Evolutionary conservation across 1,284 basidiomycete species (phyloP), one percentile per base, ranked within the genome.

Genomic region (Thecaphora frezii): DNA sequence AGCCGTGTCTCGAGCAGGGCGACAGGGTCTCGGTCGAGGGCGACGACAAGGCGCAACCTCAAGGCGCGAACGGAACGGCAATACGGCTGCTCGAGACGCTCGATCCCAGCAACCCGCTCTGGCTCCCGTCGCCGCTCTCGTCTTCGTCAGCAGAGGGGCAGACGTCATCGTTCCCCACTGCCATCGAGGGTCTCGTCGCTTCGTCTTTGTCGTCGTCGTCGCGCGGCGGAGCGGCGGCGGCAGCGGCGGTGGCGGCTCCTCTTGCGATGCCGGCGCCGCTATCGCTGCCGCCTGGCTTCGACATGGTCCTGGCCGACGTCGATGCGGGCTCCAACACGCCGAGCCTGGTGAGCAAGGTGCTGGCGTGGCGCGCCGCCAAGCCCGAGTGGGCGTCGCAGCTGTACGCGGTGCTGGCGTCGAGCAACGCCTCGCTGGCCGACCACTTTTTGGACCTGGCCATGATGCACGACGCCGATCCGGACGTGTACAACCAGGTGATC

Each of bases 281-380:
- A 14, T 57, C 59, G 37, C 59, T 78, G 9, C 77, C 77, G 5
- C 74, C 77, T 0, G 62, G 66, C 41, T 46, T 77, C 13, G 62
- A 66, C 19, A 51, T 78, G 30, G 63, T 75, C 14, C 57, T 78
- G 1, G 77, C 74, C 12, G 77, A 78, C 46, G 76, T 78, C 9
- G 74, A 78, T 38, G 69, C 77, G 4, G 77, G 77, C 5, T 69
- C 65, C 19, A 76, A 77, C 53, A 78, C 77, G 2, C 77, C 74
- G 1, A 71, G 66, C 23, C 44, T 78, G 38, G 77, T 78, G 14
- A 66, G 68, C n/a, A 69, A 70, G 36, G 74, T 78, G 21, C 54
- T 70, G 10, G 64, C 62, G 9, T 78, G 76, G 71, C 39, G 67
- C 9, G 61, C 64, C 22, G 52, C 57, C 23, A 72, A 77, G 59